A percentile compares a stretch with the other conserved stretches of the same genome.
phyloP scores from a whole-genome alignment of 495 filamentous ascomycete species.

The Chaetomium fimeti region DNA sequence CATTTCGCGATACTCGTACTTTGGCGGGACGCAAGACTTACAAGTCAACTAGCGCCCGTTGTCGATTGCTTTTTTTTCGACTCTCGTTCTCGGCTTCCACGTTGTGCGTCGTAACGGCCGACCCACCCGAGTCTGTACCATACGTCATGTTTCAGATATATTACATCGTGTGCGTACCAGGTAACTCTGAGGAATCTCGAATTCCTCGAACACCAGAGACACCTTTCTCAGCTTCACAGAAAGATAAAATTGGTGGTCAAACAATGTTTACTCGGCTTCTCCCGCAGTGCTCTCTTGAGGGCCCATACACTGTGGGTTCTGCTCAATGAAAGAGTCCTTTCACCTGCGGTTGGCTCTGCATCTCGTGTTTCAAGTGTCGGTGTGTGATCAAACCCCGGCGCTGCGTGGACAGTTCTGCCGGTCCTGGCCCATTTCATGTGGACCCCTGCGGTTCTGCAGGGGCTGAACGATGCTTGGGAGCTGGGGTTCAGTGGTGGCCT shows the following conservation, averaged over 20 bases:
- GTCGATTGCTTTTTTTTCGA: background rate
- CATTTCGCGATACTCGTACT: no score
- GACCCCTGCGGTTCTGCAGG: slow-evolving; percentile 19
- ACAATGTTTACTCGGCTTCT: background rate
- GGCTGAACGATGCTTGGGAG: background rate
- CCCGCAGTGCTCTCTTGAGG: background rate
- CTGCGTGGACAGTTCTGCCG: background rate
- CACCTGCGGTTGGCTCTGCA: background rate
- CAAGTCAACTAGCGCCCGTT: no score
- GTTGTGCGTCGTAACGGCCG: background rate
- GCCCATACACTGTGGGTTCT: background rate
- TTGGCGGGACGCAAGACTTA: no score
- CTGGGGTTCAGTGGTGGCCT: slow-evolving; percentile 14
- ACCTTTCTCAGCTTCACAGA: background rate
- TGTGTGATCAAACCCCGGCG: background rate
- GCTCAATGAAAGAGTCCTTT: background rate
- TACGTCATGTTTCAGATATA: slow-evolving; percentile 7
- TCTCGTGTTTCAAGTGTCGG: slow-evolving; percentile 17
- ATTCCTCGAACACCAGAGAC: no score
- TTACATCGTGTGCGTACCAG: background rate
- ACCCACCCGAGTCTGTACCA: background rate
- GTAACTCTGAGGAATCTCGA: no score
- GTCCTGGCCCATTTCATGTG: slow-evolving; percentile 8
- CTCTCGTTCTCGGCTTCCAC: background rate
- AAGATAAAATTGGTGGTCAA: background rate